Percentiles rank a stretch among this genome's conserved stretches.
phyloP scores from a whole-genome alignment of 768 basidiomycete genomes.

The Suillus subalutaceus region DNA sequence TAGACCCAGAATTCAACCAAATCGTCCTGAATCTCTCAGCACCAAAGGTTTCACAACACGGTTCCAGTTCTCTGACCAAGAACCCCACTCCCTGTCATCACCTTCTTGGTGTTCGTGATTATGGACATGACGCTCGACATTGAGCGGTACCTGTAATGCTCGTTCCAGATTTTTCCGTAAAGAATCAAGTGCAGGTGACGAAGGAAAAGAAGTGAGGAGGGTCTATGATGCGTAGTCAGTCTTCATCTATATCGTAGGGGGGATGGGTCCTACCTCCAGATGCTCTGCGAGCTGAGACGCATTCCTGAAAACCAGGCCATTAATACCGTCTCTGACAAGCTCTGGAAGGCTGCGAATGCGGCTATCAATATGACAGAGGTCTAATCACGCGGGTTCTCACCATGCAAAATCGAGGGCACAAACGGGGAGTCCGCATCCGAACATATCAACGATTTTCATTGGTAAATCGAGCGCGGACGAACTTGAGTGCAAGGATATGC shows the following conservation, averaged over 20 bases:
- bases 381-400: conserved; percentile 45
- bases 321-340: conserved; percentile 81
- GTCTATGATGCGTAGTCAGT: conserved; percentile 39
- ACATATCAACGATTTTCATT: conserved; percentile 99
- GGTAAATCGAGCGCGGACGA: conserved; percentile 91
- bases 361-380: conserved; percentile 9
- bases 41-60: conserved; percentile 63
- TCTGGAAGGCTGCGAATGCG: conserved; percentile 66
- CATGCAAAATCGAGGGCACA: conserved; percentile 87
- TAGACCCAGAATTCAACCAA: conserved; percentile 15
- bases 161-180: conserved; percentile 54
- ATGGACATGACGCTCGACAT: conserved; percentile 22
- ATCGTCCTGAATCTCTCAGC: conserved; percentile 32
- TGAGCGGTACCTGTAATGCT: conserved; percentile 33
- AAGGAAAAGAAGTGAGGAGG: conserved; percentile 64
- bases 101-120: conserved; percentile 24
- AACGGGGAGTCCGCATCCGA: conserved; percentile 94
- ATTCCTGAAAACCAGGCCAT: conserved; percentile 78
- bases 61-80: conserved; percentile 90
- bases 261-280: conserved; percentile 47
- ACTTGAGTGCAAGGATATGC: conserved; percentile 88
- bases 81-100: conserved; percentile 59
- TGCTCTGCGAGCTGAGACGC: conserved; percentile 71
- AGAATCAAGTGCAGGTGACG: conserved; percentile 47
- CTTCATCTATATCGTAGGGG: background rate